These are phyloP conservation scores for Neoascochyta sp. DNA, from an alignment of 2,329 filamentous ascomycete species.

Conservation along the genomic window DNA sequence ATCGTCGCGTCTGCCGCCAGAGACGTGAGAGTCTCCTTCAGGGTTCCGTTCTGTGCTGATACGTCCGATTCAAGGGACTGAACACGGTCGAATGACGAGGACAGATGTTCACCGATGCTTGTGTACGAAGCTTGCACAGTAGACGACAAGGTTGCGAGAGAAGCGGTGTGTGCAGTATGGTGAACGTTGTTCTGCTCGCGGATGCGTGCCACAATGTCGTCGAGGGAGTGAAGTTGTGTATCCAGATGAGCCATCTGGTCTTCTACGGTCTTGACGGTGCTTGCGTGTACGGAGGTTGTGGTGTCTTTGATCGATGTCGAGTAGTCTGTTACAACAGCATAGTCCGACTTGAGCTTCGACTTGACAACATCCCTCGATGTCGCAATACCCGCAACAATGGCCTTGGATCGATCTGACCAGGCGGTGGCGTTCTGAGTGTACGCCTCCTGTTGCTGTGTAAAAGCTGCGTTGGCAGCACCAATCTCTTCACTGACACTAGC, in stretches of 20 bases:
- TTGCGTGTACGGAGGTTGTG: constrained; percentile 82
- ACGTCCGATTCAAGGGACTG: constrained; percentile 67
- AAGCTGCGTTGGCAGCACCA: constrained; percentile 57
- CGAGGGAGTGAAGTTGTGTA: constrained; percentile 82
- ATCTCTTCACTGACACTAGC: constrained; percentile 63
- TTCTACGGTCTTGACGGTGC: constrained; percentile 85
- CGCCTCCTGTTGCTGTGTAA: constrained; percentile 62
- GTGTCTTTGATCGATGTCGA: constrained; percentile 80
- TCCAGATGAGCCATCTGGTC: constrained; percentile 84
- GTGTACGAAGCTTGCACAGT: constrained; percentile 71
- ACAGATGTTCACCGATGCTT: constrained; percentile 67
- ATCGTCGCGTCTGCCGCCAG: constrained; percentile 55
- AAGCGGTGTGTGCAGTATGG: constrained; percentile 65
- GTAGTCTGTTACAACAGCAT: constrained; percentile 71
- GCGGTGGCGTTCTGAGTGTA: constrained; percentile 70
- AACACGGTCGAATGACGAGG: constrained; percentile 64
- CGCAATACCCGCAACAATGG: constrained; percentile 66
- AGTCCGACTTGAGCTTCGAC: constrained; percentile 79
- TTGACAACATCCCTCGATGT: constrained; percentile 75
- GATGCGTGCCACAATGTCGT: constrained; percentile 83
- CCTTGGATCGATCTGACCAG: constrained; percentile 68
- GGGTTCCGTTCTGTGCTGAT: constrained; percentile 54
- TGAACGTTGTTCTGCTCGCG: constrained; percentile 75
- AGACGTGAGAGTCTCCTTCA: constrained; percentile 60
- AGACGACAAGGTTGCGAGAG: constrained; percentile 61